Percentiles rank a stretch among this genome's conserved stretches.
phyloP scores from a whole-genome alignment of 2,329 filamentous ascomycete species.

The Scleromitrula shiraiana region DNA sequence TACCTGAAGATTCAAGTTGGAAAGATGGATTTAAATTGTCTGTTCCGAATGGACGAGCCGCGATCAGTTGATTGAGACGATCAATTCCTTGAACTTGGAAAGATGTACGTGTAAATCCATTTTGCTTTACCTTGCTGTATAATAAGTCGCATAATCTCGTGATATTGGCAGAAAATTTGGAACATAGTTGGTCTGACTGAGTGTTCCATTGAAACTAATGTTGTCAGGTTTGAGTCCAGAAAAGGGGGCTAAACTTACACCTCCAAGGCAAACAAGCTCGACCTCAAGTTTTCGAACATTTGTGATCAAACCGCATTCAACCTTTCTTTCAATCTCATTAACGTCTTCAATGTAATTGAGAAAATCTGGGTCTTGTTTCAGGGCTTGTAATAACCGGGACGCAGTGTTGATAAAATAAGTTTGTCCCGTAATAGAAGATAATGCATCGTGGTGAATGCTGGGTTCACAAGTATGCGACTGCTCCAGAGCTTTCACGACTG shows the following conservation, averaged over 20 bases:
- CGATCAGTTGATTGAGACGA: slow-evolving; percentile 15
- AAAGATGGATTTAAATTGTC: slow-evolving; percentile 2
- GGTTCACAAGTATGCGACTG: too few relatives aligned
- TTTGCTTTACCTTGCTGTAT: slow-evolving; percentile 9
- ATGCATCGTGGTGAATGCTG: too few relatives aligned
- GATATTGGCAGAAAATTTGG: slow-evolving; percentile 16
- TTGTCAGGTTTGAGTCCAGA: background rate
- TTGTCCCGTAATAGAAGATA: background rate
- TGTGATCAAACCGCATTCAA: slow-evolving; percentile 15
- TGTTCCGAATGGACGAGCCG: too few relatives aligned
- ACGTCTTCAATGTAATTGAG: slow-evolving; percentile 15
- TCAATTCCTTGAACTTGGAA: slow-evolving; percentile 18
- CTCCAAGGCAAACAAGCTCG: slow-evolving; percentile 21
- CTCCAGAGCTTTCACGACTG: too few relatives aligned
- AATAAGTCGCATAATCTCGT: slow-evolving; percentile 15
- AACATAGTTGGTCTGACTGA: slow-evolving; percentile 16
- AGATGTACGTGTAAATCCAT: slow-evolving; percentile 9
- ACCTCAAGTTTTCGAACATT: slow-evolving; percentile 18
- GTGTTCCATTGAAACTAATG: slow-evolving; percentile 10
- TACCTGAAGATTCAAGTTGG: slow-evolving; percentile 3
- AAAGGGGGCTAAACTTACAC: slow-evolving; percentile 12
- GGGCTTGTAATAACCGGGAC: background rate
- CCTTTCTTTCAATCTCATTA: slow-evolving; percentile 14
- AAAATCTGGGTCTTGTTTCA: background rate
- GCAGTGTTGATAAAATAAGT: background rate